Evolutionary conservation across 2,329 filamentous ascomycete genomes (phyloP).

Genomic region (Graphilbum ipis-grandicollis): DNA sequence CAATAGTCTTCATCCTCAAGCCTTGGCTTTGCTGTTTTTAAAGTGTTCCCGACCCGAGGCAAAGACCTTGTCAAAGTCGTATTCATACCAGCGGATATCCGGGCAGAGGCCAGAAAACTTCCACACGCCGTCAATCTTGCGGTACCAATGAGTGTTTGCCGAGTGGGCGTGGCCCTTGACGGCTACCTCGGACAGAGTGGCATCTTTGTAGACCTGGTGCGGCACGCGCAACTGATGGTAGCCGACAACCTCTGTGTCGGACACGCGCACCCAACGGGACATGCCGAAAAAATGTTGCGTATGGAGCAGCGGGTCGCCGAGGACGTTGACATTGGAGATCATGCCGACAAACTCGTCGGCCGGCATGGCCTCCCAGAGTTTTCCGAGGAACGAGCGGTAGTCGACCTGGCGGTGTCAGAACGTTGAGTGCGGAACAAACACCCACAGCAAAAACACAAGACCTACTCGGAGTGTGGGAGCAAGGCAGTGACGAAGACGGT

Average conservation of each 20-base stretch:
- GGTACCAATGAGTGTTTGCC: constrained; percentile 39
- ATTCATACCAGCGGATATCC: constrained; percentile 38
- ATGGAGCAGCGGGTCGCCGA: constrained; percentile 42
- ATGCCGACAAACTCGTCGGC: constrained; percentile 44
- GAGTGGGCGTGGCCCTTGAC: constrained; percentile 44
- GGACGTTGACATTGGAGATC: constrained; percentile 36
- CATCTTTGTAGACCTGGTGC: constrained; percentile 40
- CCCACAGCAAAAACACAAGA: constrained; percentile 2
- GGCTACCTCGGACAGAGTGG: constrained; percentile 20
- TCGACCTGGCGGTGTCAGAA: constrained; percentile 45
- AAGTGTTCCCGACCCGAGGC: constrained; percentile 10
- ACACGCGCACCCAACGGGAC: constrained; percentile 38
- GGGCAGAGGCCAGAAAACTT: constrained; percentile 41
- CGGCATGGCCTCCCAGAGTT: constrained; percentile 42
- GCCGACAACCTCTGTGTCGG: constrained; percentile 40
- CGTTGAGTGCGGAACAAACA: too few relatives aligned
- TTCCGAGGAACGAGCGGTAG: constrained; percentile 48
- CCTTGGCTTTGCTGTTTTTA: constrained; percentile 1
- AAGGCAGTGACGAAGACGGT: constrained; percentile 39
- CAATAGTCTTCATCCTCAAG: too few relatives aligned
- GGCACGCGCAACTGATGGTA: constrained; percentile 44
- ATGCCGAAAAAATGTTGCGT: constrained; percentile 49
- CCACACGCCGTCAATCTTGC: constrained; percentile 40
- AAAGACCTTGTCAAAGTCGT: constrained; percentile 25
- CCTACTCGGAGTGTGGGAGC: constrained; percentile 37